Base-by-base conservation (phyloP, 129 eudicot genomes). In the Flaveria trinervia region DNA sequence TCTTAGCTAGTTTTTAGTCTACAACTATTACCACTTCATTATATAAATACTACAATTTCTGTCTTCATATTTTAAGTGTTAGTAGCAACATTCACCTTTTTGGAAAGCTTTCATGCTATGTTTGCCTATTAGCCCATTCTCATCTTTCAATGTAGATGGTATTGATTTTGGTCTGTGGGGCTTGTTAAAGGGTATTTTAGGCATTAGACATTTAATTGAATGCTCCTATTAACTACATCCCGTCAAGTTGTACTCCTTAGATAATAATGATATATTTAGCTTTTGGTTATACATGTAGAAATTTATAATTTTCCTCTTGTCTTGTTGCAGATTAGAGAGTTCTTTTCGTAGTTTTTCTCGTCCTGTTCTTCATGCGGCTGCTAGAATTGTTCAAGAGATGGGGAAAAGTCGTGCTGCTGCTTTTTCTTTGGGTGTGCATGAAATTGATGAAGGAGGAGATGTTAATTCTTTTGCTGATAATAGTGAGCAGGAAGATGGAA, bases 341-440 rank as follows among this genome's bases (percentile, higher is more conserved):
- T 86, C 97, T 68, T 94, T 94, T 66, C 88, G 97, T 48, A 94
- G 98, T 83, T 94, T 86, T 87, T 94, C 98, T n/a, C 86, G 98
- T 54, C 98, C 98, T 65, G 96, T 91, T 39, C 95, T 94, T 71
- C 98, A 94, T 87, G 92, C 97, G 68, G 97, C 98, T 26, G 90
- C 97, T 15, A 87, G 98, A 77, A 96, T 94, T 60, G 97, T 94
- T 61, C 98, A 94, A 83, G 98, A 94, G 84, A 89, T 94, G 97
- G 98, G 97, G 43, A 94, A 87, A 91, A 94, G 98, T 73, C 93
- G 97, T 61, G 97, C 98, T 70, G 98, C 97, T 70, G 96, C 98
- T 25, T 89, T 94, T 83, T 83, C 98, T 74, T 82, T 94, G 77
- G 98, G 98, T 71, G 65, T 90, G 70, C 96, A 85, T 76, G 97